Evolutionary conservation across 73 alveolate genomes (phyloP).

Genomic region (Paraurostyla sp.): DNA sequence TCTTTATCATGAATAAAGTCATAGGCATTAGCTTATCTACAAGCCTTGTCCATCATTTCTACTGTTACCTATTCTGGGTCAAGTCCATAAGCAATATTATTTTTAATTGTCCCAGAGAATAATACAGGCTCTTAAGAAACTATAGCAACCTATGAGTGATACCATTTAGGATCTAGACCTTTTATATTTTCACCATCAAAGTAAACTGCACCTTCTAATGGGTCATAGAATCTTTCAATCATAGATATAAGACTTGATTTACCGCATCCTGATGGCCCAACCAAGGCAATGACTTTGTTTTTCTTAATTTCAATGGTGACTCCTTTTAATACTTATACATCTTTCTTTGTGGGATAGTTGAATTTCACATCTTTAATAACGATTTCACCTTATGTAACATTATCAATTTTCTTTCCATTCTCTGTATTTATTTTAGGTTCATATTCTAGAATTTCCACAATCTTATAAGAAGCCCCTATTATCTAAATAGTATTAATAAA

Average conservation of each 20-base stretch:
- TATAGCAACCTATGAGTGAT: slow-evolving; percentile 60
- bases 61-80: slow-evolving; percentile 35
- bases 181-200: slow-evolving; percentile 72
- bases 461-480: slow-evolving; percentile 66
- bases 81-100: slow-evolving; percentile 72
- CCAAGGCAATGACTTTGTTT: slow-evolving; percentile 56
- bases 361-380: slow-evolving; percentile 36
- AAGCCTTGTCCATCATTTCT: slow-evolving; percentile 54
- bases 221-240: slow-evolving; percentile 83
- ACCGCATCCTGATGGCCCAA: slow-evolving; percentile 79
- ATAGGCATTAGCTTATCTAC: slow-evolving; percentile 68
- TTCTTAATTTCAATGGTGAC: slow-evolving; percentile 38
- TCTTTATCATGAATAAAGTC: slow-evolving; percentile 79
- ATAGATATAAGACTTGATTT: slow-evolving; percentile 74
- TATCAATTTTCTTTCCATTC: slow-evolving; percentile 43
- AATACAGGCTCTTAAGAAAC: slow-evolving; percentile 73
- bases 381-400: slow-evolving; percentile 1
- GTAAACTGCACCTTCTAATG: slow-evolving; percentile 65
- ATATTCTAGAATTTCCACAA: slow-evolving; percentile 48
- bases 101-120: slow-evolving; percentile 70
- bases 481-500: background rate
- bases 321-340: slow-evolving; percentile 40
- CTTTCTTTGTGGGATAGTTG: slow-evolving; percentile 63
- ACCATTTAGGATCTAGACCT: slow-evolving; percentile 72
- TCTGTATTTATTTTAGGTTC: slow-evolving; percentile 40